Evolutionary conservation across 2,329 filamentous ascomycete genomes (phyloP).

Genomic region (Aphanoascus verrucosus): DNA sequence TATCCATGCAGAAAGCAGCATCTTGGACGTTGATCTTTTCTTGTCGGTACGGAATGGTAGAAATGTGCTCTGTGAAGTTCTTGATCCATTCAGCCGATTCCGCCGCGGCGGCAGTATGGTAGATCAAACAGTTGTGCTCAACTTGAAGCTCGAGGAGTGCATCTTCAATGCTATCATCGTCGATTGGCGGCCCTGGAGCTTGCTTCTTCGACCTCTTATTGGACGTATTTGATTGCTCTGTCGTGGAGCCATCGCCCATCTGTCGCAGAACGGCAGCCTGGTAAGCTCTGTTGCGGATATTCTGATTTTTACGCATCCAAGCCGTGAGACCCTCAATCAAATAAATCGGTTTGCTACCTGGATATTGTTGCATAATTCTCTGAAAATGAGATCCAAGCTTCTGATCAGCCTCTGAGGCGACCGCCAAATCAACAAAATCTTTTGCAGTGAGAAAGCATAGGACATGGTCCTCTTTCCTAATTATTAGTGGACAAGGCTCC

Average conservation of each 20-base stretch:
- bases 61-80: constrained; percentile 67
- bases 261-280: constrained; percentile 49
- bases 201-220: constrained; percentile 34
- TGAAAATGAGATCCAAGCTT: constrained; percentile 51
- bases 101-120: constrained; percentile 51
- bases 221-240: constrained; percentile 17
- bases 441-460: constrained; percentile 52
- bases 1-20: constrained; percentile 64
- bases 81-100: constrained; percentile 65
- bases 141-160: constrained; percentile 61
- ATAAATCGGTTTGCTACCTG: constrained; percentile 50
- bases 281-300: constrained; percentile 57
- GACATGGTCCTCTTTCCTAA: constrained; percentile 49
- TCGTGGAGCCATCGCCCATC: constrained; percentile 23
- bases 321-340: constrained; percentile 57
- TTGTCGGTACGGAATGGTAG: constrained; percentile 58
- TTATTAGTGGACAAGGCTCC: constrained; percentile 47
- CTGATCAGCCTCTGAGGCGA: constrained; percentile 27
- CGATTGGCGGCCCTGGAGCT: constrained; percentile 41
- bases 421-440: constrained; percentile 54
- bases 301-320: constrained; percentile 61
- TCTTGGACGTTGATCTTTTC: constrained; percentile 40
- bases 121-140: constrained; percentile 54
- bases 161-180: constrained; percentile 60
- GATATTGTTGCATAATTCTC: constrained; percentile 45